phyloP scores from a whole-genome alignment of 768 basidiomycete species.

The Ephemerocybe angulata region DNA sequence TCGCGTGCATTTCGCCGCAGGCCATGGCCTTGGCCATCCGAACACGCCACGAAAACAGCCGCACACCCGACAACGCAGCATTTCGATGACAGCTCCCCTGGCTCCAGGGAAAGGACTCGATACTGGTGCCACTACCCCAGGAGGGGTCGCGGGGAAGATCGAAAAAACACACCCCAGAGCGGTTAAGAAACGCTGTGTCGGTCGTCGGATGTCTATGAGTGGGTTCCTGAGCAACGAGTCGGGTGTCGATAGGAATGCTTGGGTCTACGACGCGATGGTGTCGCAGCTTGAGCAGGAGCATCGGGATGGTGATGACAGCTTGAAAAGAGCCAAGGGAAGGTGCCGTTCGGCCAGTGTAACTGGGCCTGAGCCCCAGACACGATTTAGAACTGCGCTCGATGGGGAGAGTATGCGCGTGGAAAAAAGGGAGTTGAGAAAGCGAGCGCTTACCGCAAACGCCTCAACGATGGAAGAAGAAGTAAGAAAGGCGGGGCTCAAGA shows the following conservation, averaged over 20 bases:
- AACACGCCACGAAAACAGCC: not conserved
- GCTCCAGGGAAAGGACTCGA: no score
- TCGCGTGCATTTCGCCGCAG: not conserved
- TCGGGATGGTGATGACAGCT: not conserved
- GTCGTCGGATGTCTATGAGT: slow-evolving; percentile 43
- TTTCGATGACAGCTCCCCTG: not conserved
- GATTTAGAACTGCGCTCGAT: not conserved
- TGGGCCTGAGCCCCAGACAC: no score
- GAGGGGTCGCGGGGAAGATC: no score
- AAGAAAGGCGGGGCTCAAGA: not conserved
- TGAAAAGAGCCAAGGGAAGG: not conserved
- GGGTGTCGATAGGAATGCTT: slow-evolving; percentile 26
- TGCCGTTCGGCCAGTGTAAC: not conserved
- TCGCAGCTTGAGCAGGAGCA: slow-evolving; percentile 20
- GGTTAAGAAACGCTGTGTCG: slow-evolving; percentile 55
- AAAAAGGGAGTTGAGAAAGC: not conserved
- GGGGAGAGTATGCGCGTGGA: not conserved
- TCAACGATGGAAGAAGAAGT: not conserved
- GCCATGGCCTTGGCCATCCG: not conserved
- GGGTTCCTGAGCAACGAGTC: slow-evolving; percentile 24
- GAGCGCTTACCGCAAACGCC: not conserved
- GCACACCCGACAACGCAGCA: not conserved
- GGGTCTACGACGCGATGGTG: slow-evolving; percentile 51
- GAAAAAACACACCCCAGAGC: no score
- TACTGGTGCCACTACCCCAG: no score